Conservation (phyloP, 768 basidiomycete species). For the Xerocomellus amylosporus region DNA sequence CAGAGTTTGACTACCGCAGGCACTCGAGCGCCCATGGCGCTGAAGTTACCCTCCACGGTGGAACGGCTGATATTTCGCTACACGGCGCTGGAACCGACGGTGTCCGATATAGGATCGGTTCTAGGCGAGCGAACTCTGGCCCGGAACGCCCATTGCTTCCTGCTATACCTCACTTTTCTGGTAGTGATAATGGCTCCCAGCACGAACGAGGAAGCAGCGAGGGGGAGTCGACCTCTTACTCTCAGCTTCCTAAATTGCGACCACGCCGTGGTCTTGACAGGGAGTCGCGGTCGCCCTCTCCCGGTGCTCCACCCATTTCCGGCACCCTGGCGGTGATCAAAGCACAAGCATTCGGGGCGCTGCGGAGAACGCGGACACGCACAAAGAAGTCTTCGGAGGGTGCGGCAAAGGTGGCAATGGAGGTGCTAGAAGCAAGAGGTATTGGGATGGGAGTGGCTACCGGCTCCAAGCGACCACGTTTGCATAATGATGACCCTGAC, state of each 20-base stretch:
- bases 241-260: conserved; percentile 42
- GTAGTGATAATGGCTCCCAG: conserved; percentile 49
- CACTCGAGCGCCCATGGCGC: conserved; percentile 50
- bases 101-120: conserved; percentile 57
- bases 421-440: conserved; percentile 79
- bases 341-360: conserved; percentile 83
- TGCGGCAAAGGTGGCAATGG: conserved; percentile 70
- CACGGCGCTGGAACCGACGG: conserved; percentile 49
- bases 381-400: conserved; percentile 71
- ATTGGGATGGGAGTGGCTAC: conserved; percentile 50
- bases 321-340: conserved; percentile 89
- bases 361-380: conserved; percentile 73
- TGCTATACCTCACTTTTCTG: conserved; percentile 45
- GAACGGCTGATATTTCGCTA: conserved; percentile 68
- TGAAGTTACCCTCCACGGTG: conserved; percentile 70
- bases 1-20: conserved; percentile 67
- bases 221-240: conserved; percentile 47
- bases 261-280: conserved; percentile 49
- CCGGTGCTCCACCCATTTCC: conserved; percentile 51
- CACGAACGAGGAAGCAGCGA: conserved; percentile 57
- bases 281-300: conserved; percentile 47
- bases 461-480: conserved; percentile 42
- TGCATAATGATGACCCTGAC: conserved; percentile 51
- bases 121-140: conserved; percentile 47
- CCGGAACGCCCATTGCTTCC: conserved; percentile 50